These are phyloP conservation scores for Gossypium herbaceum DNA, from an alignment of 345 rosid species.

Conservation along the genomic window DNA sequence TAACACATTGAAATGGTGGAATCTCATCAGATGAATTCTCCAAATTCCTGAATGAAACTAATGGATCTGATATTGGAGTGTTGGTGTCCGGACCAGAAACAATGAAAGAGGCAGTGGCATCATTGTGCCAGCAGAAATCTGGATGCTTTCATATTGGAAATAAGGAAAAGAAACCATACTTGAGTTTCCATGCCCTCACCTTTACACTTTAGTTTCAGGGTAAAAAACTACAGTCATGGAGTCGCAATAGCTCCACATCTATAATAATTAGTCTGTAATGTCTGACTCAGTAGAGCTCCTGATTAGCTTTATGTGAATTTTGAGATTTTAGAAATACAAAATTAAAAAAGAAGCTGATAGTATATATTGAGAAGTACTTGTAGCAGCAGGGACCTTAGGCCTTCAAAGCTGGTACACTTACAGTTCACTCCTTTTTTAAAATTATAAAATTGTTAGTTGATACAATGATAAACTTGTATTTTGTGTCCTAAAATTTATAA, in stretches of 20 bases:
- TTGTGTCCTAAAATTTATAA: too few species aligned
- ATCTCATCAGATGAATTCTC: constrained; percentile 44
- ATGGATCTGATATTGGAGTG: constrained; percentile 53
- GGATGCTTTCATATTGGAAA: constrained; percentile 21
- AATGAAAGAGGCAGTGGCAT: constrained; percentile 67
- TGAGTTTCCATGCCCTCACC: constrained; percentile 56
- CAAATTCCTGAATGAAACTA: constrained; percentile 39
- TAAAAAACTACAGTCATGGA: neutral
- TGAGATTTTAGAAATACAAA: neutral
- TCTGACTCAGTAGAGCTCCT: neutral
- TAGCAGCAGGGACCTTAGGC: too few species aligned
- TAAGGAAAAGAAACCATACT: constrained; percentile 29
- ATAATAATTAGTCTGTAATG: neutral
- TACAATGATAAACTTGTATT: too few species aligned
- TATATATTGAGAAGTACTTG: too few species aligned
- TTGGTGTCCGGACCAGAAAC: constrained; percentile 81
- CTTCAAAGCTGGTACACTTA: too few species aligned
- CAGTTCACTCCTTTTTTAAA: too few species aligned
- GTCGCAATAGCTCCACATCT: neutral
- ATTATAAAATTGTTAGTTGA: too few species aligned
- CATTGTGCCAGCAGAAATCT: constrained; percentile 34
- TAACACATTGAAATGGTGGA: neutral
- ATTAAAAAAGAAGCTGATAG: too few species aligned
- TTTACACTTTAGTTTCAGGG: constrained; percentile 41
- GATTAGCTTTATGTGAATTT: neutral